Evolutionary conservation across 1,284 basidiomycete species (phyloP).

Genomic region (Puccinia novopanici): DNA sequence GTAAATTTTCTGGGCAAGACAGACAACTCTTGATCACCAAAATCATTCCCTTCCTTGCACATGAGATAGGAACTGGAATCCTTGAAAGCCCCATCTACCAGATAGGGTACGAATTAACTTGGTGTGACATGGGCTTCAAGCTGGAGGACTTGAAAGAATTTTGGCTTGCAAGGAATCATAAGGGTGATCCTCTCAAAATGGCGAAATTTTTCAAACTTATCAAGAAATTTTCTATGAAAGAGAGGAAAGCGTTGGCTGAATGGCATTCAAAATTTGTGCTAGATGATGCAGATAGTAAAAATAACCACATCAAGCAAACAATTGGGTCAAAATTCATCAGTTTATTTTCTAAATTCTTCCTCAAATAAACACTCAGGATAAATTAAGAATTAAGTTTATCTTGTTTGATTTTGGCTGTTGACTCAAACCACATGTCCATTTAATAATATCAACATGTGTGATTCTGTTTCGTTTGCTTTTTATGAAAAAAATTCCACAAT

Average conservation of each 20-base stretch:
- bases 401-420: too few species aligned
- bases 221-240: neutral
- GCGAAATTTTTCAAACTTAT: neutral
- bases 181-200: neutral
- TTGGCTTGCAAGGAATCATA: neutral
- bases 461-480: too few species aligned
- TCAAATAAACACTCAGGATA: too few species aligned
- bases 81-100: neutral
- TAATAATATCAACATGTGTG: too few species aligned
- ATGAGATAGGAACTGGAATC: neutral
- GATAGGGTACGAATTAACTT: constrained; percentile 8
- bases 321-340: too few species aligned
- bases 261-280: neutral
- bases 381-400: too few species aligned
- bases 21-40: neutral
- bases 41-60: neutral
- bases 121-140: constrained; percentile 1
- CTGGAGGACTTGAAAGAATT: neutral
- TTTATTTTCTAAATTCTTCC: too few species aligned
- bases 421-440: too few species aligned
- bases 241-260: neutral
- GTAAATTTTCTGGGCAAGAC: too few species aligned
- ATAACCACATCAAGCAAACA: too few species aligned
- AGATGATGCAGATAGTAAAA: neutral
- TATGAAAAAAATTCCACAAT: too few species aligned